Evolutionary conservation across 2,329 filamentous ascomycete species (phyloP).

Genomic region (Neonectria faginata): DNA sequence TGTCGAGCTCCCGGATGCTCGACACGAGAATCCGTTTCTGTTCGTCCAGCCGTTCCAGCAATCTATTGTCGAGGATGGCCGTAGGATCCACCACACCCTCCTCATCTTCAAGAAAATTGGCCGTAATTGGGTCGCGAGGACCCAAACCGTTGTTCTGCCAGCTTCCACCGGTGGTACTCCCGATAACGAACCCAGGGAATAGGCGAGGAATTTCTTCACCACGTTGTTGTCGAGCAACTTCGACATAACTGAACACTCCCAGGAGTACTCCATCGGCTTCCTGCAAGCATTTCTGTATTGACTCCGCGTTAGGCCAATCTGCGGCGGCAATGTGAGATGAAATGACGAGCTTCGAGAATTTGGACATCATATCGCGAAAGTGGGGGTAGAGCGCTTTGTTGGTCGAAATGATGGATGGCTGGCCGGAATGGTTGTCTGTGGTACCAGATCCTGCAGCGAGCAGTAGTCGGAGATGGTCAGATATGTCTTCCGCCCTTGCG

Average conservation of each 20-base stretch:
- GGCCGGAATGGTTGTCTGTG: conserved; percentile 98
- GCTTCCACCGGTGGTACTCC: conserved; percentile 84
- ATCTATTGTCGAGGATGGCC: conserved; percentile 77
- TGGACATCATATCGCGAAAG: conserved; percentile 99
- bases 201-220: conserved; percentile 94
- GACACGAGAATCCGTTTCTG: conserved; percentile 87
- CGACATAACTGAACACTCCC: conserved; percentile 95
- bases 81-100: conserved; percentile 79
- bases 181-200: conserved; percentile 91
- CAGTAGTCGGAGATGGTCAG: conserved; percentile 91
- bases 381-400: conserved; percentile 98
- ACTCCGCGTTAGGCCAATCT: conserved; percentile 94
- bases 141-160: conserved; percentile 82
- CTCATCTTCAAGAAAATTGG: conserved; percentile 88
- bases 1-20: conserved; percentile 87
- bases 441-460: conserved; percentile 97
- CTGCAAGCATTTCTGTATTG: conserved; percentile 92
- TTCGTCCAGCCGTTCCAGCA: conserved; percentile 87
- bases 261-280: conserved; percentile 97
- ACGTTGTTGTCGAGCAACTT: conserved; percentile 91
- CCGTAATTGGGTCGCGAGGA: conserved; percentile 76
- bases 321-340: conserved; percentile 97
- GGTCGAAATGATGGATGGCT: conserved; percentile 98
- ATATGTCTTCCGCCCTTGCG: conserved; percentile 95
- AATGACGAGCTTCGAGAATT: conserved; percentile 98